These are phyloP conservation scores for Xenoacremonium recifei DNA, from an alignment of 2,329 filamentous ascomycete species.

Conservation along the genomic window DNA sequence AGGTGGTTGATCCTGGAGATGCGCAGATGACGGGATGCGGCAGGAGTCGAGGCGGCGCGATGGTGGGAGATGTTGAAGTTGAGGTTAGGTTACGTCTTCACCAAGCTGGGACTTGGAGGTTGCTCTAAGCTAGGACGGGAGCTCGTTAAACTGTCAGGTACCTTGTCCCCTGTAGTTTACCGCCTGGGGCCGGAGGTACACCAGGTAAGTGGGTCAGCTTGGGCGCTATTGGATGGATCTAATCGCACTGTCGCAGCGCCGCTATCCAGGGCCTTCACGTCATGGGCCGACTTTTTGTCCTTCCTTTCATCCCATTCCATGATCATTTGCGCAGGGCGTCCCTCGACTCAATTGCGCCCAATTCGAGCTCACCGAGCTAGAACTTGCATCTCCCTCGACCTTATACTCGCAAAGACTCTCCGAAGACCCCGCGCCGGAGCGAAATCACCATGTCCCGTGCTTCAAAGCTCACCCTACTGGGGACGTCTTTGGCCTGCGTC, in stretches of 20 bases:
- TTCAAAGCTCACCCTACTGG: slow-evolving; percentile 80
- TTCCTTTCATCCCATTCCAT: neutral
- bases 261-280: too few species aligned
- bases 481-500: slow-evolving; percentile 73
- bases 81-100: neutral
- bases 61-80: neutral
- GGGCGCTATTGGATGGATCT: too few species aligned
- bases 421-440: neutral
- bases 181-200: too few species aligned
- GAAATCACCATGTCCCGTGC: slow-evolving; percentile 73
- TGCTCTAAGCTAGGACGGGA: neutral
- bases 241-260: too few species aligned
- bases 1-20: neutral
- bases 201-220: too few species aligned
- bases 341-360: neutral
- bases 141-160: too few species aligned
- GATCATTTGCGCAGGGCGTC: neutral
- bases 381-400: neutral
- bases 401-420: neutral
- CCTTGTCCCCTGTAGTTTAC: too few species aligned
- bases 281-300: slow-evolving; percentile 8
- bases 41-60: neutral
- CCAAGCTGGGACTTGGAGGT: neutral
- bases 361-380: neutral
- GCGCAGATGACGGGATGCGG: neutral